Evolutionary conservation across 2,329 filamentous ascomycete species (phyloP), one percentile per base, ranked within the genome.

Genomic region (Leptographium flavum): DNA sequence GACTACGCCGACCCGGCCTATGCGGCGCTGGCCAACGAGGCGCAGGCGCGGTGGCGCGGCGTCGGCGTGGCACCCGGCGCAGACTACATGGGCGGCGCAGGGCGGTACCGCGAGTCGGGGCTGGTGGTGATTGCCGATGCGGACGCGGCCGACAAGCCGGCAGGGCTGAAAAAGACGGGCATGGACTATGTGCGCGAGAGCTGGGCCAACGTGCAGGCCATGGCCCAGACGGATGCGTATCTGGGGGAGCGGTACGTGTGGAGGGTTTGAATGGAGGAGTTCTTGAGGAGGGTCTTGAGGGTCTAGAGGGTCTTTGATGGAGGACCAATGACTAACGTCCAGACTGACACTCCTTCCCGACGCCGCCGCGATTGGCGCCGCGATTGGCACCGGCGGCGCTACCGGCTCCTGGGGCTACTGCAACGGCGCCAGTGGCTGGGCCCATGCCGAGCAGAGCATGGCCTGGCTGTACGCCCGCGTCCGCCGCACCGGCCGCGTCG

Each of bases 1-100:
- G 90, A 96, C 68, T 96, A 96, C 58, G 80, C 84, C 5, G 79
- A 90, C 57, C 66, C 75, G 0, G 74, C 79, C 21, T 96, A 96
- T 62, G 75, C 86, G 6, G 65, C 69, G 15, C 76, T 96, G 39
- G 87, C 81, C 19, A 70, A 75, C 17, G 67, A 76, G 31, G 87
- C 87, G 2, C 83, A 85, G 56, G 61, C 69, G 17, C 67, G 73
- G 57, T 92, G 79, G 84, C 76, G 81, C 54, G 47, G 46, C 6
- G 30, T 38, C 33, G 35, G 17, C 14, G 23, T 9, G 17, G 23
- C 27, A 15, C 23, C 22, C 54, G 74, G 68, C 45, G 63, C 70
- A 5, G 53, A 59, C 32, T 66, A 74, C 21, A 65, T 79, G 42
- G 81, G 78, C 45, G 73, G 71, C 11, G 66, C 77, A 31, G 78